Base-by-base conservation (phyloP, 768 basidiomycete species). In the Tricholoma sp. region DNA sequence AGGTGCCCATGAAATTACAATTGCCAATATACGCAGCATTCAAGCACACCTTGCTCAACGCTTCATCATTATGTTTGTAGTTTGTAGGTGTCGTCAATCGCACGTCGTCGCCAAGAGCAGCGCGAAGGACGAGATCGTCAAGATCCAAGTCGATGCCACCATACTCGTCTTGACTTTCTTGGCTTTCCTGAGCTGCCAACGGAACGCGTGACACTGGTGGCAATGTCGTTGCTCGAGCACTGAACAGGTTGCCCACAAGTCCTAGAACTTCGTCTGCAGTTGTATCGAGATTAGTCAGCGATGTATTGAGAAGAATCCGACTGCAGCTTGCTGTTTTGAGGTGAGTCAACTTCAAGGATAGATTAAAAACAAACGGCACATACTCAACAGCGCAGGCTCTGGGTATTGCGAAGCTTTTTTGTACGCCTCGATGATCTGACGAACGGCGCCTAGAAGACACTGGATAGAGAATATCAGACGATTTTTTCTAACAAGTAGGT, bases 131-230 rank as follows among this genome's bases (percentile, higher is more conserved):
- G 19, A 84, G 85, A 62, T 91, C 88, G 53, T 87, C 83, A 49
- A 86, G 71, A 58, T 83, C 80, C 39, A 86, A 64, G 45, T 74
- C 72, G 21, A 67, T 54, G 22, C 61, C 60, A 14, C 79, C 83
- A 60, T 84, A 93, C 53, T 87, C 84, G 56, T 92, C 89, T 64
- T 94, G 90, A 60, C 87, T 91, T 59, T 92, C 91, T 63, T 83
- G 82, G 45, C 78, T 79, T 35, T 80, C 81, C 16, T 66, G 67
- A 7, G 61, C 59, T 14, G 46, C 59, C 34, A 65, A 65, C 31
- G 59, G 47, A 54, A 56, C 60, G 70, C 71, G 1, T 70, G 76
- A n/a, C 27, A 71, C 67, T 18, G 69, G 69, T 9, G 83, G 83
- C 24, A 88, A 62, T 29, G 78, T 77, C 11, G 60, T 68, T 11